Base-by-base conservation (phyloP, 768 basidiomycete genomes). In the Tulasnella sp. region DNA sequence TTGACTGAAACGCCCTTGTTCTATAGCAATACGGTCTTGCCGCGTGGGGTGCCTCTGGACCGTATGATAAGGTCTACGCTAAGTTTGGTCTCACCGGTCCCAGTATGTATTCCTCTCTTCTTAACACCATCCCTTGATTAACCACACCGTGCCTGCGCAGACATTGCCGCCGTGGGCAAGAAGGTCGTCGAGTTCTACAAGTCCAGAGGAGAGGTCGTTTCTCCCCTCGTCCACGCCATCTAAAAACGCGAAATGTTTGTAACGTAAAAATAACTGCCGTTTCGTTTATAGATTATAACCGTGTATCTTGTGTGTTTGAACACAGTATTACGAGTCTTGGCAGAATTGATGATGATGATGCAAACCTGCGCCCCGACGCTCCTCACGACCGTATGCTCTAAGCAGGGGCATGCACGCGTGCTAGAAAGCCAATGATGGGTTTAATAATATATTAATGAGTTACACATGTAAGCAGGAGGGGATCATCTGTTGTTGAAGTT, bases 51-150 rank as follows among this genome's bases (percentile, higher is more conserved):
- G 81, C 87, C 14, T 93, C 90, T 17, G 91, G 85, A 52, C 91
- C 92, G 9, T 91, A 88, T 67, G 77, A 82, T 70, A 78, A 91
- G 73, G 84, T 93, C 11, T 96, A 96, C 68, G 85, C 86, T 73
- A 87, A 89, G 70, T 86, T 89, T 64, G 87, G 86, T 40, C 78
- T 91, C 67, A 90, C 88, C 35, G 83, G 81, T 12, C 67, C 76
- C 43, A 84, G 81, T 84, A 70, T 50, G 80, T 76, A 27, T 58
- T 46, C 23, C 61, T 32, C 21, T 49, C 11, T 36, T 3, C 45
- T 39, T 31, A 15, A 35, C 52, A 48, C 57, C 56, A 21, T 11
- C 17, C 15, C 12, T 6, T 8, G 12, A 6, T 29, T 48, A 12
- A 42, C 65, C 15, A 7, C 67, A 48, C 29, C 31, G 14, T 35